phyloP scores from a whole-genome alignment of 495 filamentous ascomycete genomes.

The Ramalina peruviana region DNA sequence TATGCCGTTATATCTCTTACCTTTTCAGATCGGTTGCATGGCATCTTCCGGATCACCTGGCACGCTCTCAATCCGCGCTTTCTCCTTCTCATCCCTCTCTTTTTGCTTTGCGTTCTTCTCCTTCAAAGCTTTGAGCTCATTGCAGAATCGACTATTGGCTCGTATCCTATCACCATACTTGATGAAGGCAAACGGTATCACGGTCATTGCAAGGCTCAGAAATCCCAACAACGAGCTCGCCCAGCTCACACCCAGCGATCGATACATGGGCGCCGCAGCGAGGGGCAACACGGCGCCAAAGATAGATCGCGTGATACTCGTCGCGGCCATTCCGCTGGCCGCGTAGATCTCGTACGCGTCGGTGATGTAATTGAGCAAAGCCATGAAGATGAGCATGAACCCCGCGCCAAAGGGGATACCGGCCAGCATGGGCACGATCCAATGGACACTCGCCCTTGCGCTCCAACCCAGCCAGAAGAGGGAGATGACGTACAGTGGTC shows the following conservation, averaged over 20 bases:
- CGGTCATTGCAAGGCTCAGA: conserved; percentile 27
- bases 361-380: conserved; percentile 54
- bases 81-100: neutral
- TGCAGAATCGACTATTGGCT: conserved; percentile 13
- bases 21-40: neutral
- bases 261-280: conserved; percentile 30
- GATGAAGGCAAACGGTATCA: conserved; percentile 27
- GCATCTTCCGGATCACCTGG: neutral
- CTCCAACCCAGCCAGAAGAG: conserved; percentile 68
- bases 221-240: conserved; percentile 34
- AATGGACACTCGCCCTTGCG: conserved; percentile 37
- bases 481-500: conserved; percentile 44
- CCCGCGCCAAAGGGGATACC: conserved; percentile 54
- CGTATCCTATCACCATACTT: conserved; percentile 27
- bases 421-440: conserved; percentile 52
- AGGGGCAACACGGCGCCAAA: conserved; percentile 44
- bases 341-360: conserved; percentile 63
- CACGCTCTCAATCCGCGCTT: neutral
- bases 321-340: conserved; percentile 54
- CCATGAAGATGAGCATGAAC: conserved; percentile 40
- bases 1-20: no score
- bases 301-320: conserved; percentile 42
- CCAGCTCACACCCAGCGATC: conserved; percentile 29
- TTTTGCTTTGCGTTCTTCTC: neutral
- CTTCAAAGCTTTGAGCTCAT: conserved; percentile 6